Percentiles rank a stretch among this genome's conserved stretches.
phyloP scores from a whole-genome alignment of 495 filamentous ascomycete genomes.

The Penicillium robsamsonii region DNA sequence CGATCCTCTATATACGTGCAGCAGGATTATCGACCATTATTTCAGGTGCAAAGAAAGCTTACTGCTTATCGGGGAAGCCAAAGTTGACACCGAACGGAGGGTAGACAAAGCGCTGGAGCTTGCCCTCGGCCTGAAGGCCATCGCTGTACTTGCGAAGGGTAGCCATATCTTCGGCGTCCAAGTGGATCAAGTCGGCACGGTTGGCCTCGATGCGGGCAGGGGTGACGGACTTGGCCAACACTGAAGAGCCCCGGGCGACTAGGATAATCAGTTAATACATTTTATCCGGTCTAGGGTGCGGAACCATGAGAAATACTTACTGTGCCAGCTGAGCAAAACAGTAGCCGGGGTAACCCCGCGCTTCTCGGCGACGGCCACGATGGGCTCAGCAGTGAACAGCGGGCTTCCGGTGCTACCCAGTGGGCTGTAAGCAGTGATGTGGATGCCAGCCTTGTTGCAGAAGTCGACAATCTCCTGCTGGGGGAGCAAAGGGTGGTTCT shows the following conservation, averaged over 20 bases:
- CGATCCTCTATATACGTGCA: background rate
- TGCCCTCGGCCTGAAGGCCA: slow-evolving; percentile 51
- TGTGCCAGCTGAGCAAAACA: slow-evolving; percentile 74
- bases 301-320: slow-evolving; percentile 40
- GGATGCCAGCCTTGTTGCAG: slow-evolving; percentile 69
- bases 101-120: slow-evolving; percentile 71
- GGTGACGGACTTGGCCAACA: slow-evolving; percentile 78
- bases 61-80: slow-evolving; percentile 72
- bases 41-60: slow-evolving; percentile 5
- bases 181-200: slow-evolving; percentile 58
- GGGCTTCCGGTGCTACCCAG: slow-evolving; percentile 77
- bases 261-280: background rate
- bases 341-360: slow-evolving; percentile 58
- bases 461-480: slow-evolving; percentile 83
- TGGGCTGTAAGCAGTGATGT: slow-evolving; percentile 73
- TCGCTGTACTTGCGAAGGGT: slow-evolving; percentile 60
- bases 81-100: slow-evolving; percentile 75
- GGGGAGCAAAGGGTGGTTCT: slow-evolving; percentile 76
- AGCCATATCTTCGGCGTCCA: slow-evolving; percentile 64
- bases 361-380: slow-evolving; percentile 69
- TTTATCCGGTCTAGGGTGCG: background rate
- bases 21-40: background rate
- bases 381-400: slow-evolving; percentile 63
- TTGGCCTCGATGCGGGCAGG: slow-evolving; percentile 74
- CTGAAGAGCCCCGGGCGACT: slow-evolving; percentile 71